A percentile compares a stretch with the other conserved stretches of the same genome.
These are phyloP conservation scores for Liquidambar formosana DNA, from an alignment of 164 flowering plant genomes.

Conservation along the genomic window DNA sequence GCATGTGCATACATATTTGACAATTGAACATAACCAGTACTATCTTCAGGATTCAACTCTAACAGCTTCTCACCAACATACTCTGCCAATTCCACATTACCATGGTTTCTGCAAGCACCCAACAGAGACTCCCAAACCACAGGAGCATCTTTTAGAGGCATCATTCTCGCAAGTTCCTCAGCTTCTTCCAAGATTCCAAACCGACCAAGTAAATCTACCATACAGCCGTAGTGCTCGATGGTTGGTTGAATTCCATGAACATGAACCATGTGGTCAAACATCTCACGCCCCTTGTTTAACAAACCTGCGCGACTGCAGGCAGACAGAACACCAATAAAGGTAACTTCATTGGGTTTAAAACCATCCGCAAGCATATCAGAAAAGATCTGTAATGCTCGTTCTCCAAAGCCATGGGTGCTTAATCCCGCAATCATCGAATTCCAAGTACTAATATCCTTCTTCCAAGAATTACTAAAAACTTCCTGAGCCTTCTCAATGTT, in stretches of 20 bases:
- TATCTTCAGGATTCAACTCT: conserved; percentile 31
- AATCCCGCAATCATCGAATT: conserved; percentile 38
- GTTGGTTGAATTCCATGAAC: conserved; percentile 34
- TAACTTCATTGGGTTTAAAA: conserved; percentile 32
- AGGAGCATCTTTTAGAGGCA: conserved; percentile 21
- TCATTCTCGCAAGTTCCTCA: conserved; percentile 17
- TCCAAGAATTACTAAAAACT: conserved; percentile 20
- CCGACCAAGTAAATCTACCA: conserved; percentile 41
- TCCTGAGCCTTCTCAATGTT: conserved; percentile 30
- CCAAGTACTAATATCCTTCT: conserved; percentile 43
- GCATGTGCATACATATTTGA: conserved; percentile 33
- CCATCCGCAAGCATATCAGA: conserved; percentile 31
- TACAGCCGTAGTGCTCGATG: conserved; percentile 42
- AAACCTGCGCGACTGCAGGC: conserved; percentile 42
- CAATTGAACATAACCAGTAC: conserved; percentile 35
- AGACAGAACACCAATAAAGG: conserved; percentile 30
- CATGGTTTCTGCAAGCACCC: conserved; percentile 37
- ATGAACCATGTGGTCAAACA: conserved; percentile 30
- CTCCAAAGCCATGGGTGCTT: conserved; percentile 37
- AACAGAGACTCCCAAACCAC: conserved; percentile 34
- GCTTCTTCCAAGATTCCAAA: conserved; percentile 39
- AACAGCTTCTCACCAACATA: conserved; percentile 27
- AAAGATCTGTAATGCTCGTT: conserved; percentile 26
- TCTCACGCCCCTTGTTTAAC: conserved; percentile 21
- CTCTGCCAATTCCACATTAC: conserved; percentile 34